These are phyloP conservation scores for Fonsecaea pedrosoi DNA, from an alignment of 2,329 filamentous ascomycete species.

Conservation along the genomic window DNA sequence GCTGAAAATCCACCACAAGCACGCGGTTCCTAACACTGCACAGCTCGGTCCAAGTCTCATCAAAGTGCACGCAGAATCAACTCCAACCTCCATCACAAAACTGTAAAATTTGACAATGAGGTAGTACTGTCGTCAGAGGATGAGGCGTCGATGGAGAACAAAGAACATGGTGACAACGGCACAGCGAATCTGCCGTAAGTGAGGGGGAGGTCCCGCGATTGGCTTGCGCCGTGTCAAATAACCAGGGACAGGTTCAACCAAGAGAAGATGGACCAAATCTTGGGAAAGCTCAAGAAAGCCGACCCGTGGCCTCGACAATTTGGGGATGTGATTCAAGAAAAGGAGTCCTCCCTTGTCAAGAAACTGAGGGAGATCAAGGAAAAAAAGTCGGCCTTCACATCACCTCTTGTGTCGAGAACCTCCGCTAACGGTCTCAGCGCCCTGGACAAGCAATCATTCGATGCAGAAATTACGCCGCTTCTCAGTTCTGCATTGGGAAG, in stretches of 20 bases:
- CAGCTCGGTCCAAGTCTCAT: not conserved
- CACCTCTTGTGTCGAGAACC: not conserved
- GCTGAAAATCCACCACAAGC: not conserved
- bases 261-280: slow-evolving; percentile 29
- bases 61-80: slow-evolving; percentile 9
- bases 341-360: slow-evolving; percentile 16
- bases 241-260: slow-evolving; percentile 25
- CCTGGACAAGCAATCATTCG: slow-evolving; percentile 19
- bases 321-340: slow-evolving; percentile 17
- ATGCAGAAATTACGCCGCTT: slow-evolving; percentile 29
- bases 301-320: slow-evolving; percentile 31
- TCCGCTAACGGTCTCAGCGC: slow-evolving; percentile 10
- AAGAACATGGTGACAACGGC: not conserved
- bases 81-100: slow-evolving; percentile 15
- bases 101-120: slow-evolving; percentile 13
- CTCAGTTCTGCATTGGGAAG: slow-evolving; percentile 23
- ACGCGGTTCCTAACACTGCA: not conserved
- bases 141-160: not conserved
- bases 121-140: slow-evolving; percentile 10
- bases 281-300: slow-evolving; percentile 28
- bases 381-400: slow-evolving; percentile 16
- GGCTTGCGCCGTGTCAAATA: not conserved
- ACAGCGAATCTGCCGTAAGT: slow-evolving; percentile 12
- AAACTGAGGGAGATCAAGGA: slow-evolving; percentile 26
- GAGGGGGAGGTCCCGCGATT: no score